A percentile compares a stretch with the other conserved stretches of the same genome.
Evolutionary conservation across 805 yeast genomes (phyloP).

Genomic region (Allodekkera sacchari): DNA sequence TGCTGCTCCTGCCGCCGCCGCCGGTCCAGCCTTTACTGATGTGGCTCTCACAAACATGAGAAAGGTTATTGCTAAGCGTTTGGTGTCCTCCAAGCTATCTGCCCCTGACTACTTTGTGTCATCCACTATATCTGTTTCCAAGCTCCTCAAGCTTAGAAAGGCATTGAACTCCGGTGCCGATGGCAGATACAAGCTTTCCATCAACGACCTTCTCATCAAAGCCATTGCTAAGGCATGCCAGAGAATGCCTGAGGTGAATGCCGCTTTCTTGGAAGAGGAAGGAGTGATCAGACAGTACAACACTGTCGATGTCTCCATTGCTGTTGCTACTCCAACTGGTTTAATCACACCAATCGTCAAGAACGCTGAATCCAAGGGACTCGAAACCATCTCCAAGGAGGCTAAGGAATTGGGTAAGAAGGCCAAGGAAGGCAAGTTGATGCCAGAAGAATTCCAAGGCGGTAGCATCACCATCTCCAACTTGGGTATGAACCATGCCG

Average conservation of each 20-base stretch:
- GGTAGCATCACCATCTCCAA: slow-evolving; percentile 98
- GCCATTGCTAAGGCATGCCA: slow-evolving; percentile 86
- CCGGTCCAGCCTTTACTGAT: slow-evolving; percentile 62
- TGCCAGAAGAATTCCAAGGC: slow-evolving; percentile 98
- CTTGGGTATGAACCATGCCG: slow-evolving; percentile 98
- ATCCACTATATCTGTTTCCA: slow-evolving; percentile 77
- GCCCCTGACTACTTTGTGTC: slow-evolving; percentile 92
- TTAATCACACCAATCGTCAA: slow-evolving; percentile 92
- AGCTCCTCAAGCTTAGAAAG: slow-evolving; percentile 85
- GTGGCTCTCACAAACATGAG: slow-evolving; percentile 88
- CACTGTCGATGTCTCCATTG: slow-evolving; percentile 94
- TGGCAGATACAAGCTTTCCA: slow-evolving; percentile 83
- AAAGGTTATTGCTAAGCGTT: slow-evolving; percentile 84
- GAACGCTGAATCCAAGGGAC: slow-evolving; percentile 82
- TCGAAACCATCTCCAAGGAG: slow-evolving; percentile 69
- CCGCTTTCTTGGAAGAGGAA: slow-evolving; percentile 86
- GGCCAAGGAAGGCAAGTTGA: slow-evolving; percentile 88
- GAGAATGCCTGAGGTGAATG: slow-evolving; percentile 90
- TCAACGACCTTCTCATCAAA: slow-evolving; percentile 89
- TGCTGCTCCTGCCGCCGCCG: slow-evolving; percentile 37
- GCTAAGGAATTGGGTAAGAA: slow-evolving; percentile 91
- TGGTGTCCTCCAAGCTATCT: slow-evolving; percentile 73
- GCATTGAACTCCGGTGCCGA: slow-evolving; percentile 79
- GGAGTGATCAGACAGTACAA: slow-evolving; percentile 87
- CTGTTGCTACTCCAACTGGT: slow-evolving; percentile 98